Base-by-base conservation (phyloP, 2,329 filamentous ascomycete genomes). In the Shiraia sp. region DNA sequence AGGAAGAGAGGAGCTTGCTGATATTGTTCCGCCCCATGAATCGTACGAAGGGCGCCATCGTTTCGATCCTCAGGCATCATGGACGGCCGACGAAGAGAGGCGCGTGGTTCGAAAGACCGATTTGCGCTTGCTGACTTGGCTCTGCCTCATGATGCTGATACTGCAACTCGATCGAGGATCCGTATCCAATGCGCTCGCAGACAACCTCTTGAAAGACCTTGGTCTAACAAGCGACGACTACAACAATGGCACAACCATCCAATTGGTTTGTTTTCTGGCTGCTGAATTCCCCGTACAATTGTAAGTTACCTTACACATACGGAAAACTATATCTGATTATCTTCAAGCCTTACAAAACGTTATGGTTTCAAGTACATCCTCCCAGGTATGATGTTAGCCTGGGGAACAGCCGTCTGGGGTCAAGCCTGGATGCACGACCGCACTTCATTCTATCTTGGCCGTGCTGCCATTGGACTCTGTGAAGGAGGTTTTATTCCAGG, bases 201-300 rank as follows among this genome's bases (percentile, higher is more conserved):
- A 67, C 33, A 58, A 61, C 15, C 39, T 67, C 4, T 44, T 67
- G 27, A 49, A 56, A 1, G 63, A 67, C 24, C 56, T 67, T 9
- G 46, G 49, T 2, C 47, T 67, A 15, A 65, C 55, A 1, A 59
- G 51, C 12, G 61, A 65, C 40, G 63, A 66, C 35, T 67, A 65
- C 45, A 67, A 67, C 47, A 61, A 65, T 26, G 61, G 63, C 26
- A 63, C 67, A 13, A 71, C 69, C 0, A 71, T 87, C 8, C 92
- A 93, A 74, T 90, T 89, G 69, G 79, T 80, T 16, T 90, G 88
- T 65, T 95, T 95, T 73, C 90, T 95, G n/a, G 49, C 55, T 2
- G 71, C 73, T 0, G 73, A 73, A 36, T 66, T 75, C 14, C 73
- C 73, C 0, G 72, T 72, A 0, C 56, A 53, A 25, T 35, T 42